Percentiles rank a stretch among this genome's conserved stretches.
Conservation (phyloP, 1,284 basidiomycete species). For the Retiboletus flavoniger region DNA sequence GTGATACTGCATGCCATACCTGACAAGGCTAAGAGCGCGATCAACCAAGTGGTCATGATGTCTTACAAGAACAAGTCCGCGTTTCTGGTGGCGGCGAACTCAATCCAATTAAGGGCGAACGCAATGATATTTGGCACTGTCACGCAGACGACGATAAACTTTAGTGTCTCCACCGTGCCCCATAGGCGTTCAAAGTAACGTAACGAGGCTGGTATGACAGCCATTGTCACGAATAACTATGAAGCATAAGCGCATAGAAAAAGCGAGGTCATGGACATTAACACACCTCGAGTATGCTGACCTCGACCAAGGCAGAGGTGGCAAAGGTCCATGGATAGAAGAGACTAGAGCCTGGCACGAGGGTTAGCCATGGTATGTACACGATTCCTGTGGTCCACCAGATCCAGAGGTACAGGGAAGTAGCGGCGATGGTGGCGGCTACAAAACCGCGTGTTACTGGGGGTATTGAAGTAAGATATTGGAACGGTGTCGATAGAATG, state of each 20-base stretch:
- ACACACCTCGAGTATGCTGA: constrained; percentile 79
- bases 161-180: constrained; percentile 83
- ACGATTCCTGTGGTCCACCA: constrained; percentile 51
- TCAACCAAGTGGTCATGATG: constrained; percentile 10
- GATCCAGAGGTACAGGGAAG: constrained; percentile 66
- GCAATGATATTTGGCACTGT: constrained; percentile 87
- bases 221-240: constrained; percentile 75
- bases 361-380: constrained; percentile 71
- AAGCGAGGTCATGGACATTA: not conserved
- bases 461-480: constrained; percentile 68
- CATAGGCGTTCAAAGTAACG: constrained; percentile 93
- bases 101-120: constrained; percentile 78
- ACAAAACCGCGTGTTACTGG: constrained; percentile 79
- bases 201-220: constrained; percentile 80
- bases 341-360: constrained; percentile 81
- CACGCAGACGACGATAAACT: constrained; percentile 81
- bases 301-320: constrained; percentile 85
- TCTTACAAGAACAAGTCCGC: constrained; percentile 75
- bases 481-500: constrained; percentile 67
- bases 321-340: constrained; percentile 94
- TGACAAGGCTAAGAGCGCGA: constrained; percentile 33
- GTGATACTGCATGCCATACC: constrained; percentile 86
- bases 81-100: constrained; percentile 67
- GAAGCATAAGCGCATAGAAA: constrained; percentile 18
- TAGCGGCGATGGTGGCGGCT: constrained; percentile 61